These are phyloP conservation scores for Dalbergia oliveri DNA, from an alignment of 306 rosid genomes.

Conservation along the genomic window DNA sequence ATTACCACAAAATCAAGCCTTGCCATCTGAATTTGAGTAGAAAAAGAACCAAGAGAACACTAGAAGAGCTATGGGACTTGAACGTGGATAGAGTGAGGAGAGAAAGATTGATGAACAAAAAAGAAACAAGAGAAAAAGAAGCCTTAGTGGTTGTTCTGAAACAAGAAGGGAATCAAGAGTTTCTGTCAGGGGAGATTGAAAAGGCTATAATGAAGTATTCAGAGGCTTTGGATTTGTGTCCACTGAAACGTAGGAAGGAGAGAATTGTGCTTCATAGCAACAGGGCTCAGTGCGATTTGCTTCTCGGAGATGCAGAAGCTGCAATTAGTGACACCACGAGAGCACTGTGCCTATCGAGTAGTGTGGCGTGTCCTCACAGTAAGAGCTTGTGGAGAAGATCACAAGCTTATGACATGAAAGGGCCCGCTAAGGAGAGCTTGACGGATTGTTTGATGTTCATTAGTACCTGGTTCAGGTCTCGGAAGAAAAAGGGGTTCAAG, in stretches of 20 bases:
- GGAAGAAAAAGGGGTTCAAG: constrained; percentile 37
- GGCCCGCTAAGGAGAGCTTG: constrained; percentile 71
- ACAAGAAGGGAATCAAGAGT: constrained; percentile 59
- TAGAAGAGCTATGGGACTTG: constrained; percentile 66
- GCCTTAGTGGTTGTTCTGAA: constrained; percentile 48
- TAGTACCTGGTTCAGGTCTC: constrained; percentile 38
- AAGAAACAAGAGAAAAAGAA: constrained; percentile 58
- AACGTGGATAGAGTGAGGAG: constrained; percentile 70
- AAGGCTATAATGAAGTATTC: constrained; percentile 64
- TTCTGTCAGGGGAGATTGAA: constrained; percentile 57
- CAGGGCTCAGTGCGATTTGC: constrained; percentile 72
- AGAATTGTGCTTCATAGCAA: constrained; percentile 80
- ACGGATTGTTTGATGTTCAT: constrained; percentile 66
- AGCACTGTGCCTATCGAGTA: constrained; percentile 63
- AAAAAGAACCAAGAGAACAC: constrained; percentile 48
- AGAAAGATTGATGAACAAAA: constrained; percentile 58
- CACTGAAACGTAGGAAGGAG: constrained; percentile 54
- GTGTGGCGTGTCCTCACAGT: constrained; percentile 54
- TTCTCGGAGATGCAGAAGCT: constrained; percentile 56
- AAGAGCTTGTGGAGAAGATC: constrained; percentile 87
- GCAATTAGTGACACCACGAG: constrained; percentile 74
- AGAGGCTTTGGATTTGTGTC: constrained; percentile 62
- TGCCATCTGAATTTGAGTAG: constrained; percentile 52
- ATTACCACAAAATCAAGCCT: constrained; percentile 68
- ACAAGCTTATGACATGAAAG: constrained; percentile 76